Evolutionary conservation across 805 yeast genomes (phyloP), one percentile per base, ranked within the genome.

Genomic region (Candida vartiovaarae): DNA sequence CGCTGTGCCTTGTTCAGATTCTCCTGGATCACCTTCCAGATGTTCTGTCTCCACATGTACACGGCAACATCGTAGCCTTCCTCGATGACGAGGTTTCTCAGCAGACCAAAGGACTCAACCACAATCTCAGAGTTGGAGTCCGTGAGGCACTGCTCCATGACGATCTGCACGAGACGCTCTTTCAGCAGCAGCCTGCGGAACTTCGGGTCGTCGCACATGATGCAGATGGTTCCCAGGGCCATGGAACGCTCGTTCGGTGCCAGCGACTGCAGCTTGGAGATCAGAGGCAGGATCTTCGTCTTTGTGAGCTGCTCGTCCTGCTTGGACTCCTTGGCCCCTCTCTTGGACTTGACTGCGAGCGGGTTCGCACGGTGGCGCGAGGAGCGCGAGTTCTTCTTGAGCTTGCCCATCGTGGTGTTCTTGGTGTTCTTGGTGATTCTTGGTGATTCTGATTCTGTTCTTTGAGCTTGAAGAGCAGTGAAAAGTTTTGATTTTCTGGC

Each of bases 21-120:
- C 4, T 60, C 50, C 38, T 71, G 75, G 34, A 88, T 70, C 27
- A 75, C 64, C 0, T 74, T 68, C 84, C 95, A 82, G 35, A 91
- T 78, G 48, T 84, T 79, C 15, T 79, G 78, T 58, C 97, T 76
- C 85, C 95, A 84, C 42, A 85, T 61, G 60, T 76, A 78, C 23
- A 77, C 75, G 27, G 88, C 78, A 32, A 87, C 74, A 50, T 87
- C 95, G 53, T 86, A 82, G 23, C 96, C 97, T 63, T 89, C 95
- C 57, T 87, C 95, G 42, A 87, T 70, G 3, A 84, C 82, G 44
- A 91, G 58, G 57, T 84, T 88, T 59, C 96, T 75, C 49, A 93
- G 65, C 25, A 91, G 67, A 1, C 96, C 97, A 53, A 78, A 82
- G 1, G 91, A 72, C 54, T 84, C 95, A 23, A 84, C 84, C 20